Percentiles rank a stretch among this genome's conserved stretches.
Conservation (phyloP, 345 rosid genomes). For the Gossypium australe region DNA sequence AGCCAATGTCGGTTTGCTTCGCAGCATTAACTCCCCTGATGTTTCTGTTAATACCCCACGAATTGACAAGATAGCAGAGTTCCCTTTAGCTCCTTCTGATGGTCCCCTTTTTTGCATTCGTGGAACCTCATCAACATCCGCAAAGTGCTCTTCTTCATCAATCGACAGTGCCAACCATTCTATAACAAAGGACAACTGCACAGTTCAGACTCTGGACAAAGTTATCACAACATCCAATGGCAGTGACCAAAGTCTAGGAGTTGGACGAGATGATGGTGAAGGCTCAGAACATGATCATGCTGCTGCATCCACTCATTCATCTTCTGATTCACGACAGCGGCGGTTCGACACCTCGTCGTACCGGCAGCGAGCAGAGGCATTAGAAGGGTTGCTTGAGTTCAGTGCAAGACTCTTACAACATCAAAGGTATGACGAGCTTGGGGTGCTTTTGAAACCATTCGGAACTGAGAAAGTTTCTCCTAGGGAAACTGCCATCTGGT, state of each 20-base stretch:
- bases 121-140: slow-evolving; percentile 36
- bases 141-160: slow-evolving; percentile 41
- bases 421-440: slow-evolving; percentile 77
- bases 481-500: slow-evolving; percentile 94
- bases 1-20: slow-evolving; percentile 28
- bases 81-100: slow-evolving; percentile 52
- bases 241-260: slow-evolving; percentile 26
- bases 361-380: slow-evolving; percentile 95
- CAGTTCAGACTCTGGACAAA: slow-evolving; percentile 34
- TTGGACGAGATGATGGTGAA: slow-evolving; percentile 19
- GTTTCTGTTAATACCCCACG: slow-evolving; percentile 88
- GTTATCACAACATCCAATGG: slow-evolving; percentile 21
- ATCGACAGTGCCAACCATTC: slow-evolving; percentile 35
- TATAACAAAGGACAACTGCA: slow-evolving; percentile 84
- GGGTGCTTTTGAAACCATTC: slow-evolving; percentile 83
- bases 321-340: slow-evolving; percentile 40
- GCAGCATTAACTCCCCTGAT: slow-evolving; percentile 48
- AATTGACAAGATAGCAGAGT: slow-evolving; percentile 84
- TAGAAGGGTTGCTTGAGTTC: slow-evolving; percentile 90
- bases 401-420: slow-evolving; percentile 78
- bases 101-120: slow-evolving; percentile 36
- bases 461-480: slow-evolving; percentile 93
- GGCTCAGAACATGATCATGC: slow-evolving; percentile 31
- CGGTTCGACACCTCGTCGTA: slow-evolving; percentile 85
- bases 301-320: slow-evolving; percentile 37